These are phyloP conservation scores for Lagenidium giganteum DNA, from an alignment of 352 stramenopile genomes.

Conservation along the genomic window DNA sequence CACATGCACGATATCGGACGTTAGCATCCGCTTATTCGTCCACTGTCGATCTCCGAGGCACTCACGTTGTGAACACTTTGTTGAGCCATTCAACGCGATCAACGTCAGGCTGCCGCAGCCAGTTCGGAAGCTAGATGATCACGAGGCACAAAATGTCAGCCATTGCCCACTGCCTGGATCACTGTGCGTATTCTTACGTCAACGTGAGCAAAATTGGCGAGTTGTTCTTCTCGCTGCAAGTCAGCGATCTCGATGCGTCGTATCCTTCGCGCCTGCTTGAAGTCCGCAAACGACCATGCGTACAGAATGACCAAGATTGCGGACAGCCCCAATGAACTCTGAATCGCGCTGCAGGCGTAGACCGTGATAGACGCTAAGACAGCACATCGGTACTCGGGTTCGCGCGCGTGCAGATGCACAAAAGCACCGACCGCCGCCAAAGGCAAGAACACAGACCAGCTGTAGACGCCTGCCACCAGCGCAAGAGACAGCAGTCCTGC, in stretches of 20 bases:
- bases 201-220: slow-evolving; percentile 23
- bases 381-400: slow-evolving; percentile 26
- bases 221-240: slow-evolving; percentile 18
- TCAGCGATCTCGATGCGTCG: slow-evolving; percentile 17
- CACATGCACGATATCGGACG: background rate
- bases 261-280: slow-evolving; percentile 27
- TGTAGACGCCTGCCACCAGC: slow-evolving; percentile 25
- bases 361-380: slow-evolving; percentile 26
- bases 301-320: slow-evolving; percentile 33
- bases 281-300: slow-evolving; percentile 52
- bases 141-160: background rate
- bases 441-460: slow-evolving; percentile 58
- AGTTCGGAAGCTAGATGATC: slow-evolving; percentile 35
- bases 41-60: background rate
- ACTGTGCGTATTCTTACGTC: slow-evolving; percentile 10
- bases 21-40: background rate
- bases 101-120: slow-evolving; percentile 52
- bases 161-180: background rate
- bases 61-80: slow-evolving; percentile 41
- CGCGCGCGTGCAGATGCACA: slow-evolving; percentile 20
- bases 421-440: slow-evolving; percentile 39
- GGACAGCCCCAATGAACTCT: slow-evolving; percentile 39
- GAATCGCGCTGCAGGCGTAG: slow-evolving; percentile 26
- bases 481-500: slow-evolving; percentile 22
- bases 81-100: slow-evolving; percentile 80